Evolutionary conservation across 352 stramenopile genomes (phyloP), one percentile per base, ranked within the genome.

Genomic region (Blastocystis sp.): DNA sequence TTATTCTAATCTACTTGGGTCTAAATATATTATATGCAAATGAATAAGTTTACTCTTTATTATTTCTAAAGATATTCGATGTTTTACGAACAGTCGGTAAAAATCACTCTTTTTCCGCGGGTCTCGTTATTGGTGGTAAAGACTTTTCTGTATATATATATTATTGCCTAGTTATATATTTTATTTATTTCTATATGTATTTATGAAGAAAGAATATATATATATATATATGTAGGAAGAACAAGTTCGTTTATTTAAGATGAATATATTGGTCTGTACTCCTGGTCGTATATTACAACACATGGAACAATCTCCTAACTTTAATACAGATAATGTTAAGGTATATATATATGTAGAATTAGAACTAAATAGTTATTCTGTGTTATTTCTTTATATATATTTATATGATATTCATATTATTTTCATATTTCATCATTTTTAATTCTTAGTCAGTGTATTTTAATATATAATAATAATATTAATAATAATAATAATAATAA

Each of bases 201-300:
- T n/a, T n/a, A n/a, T n/a, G n/a, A n/a, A n/a, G n/a, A 3, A 55
- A 21, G 21, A 64, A 2, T 10, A 33, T 11, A 7, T 44, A 0
- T 27, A 68, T 31, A 16, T 68, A 47, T 52, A 48, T 11, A 0
- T 65, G 9, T 24, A 75, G 2, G 77, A 93, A 58, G 91, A 98
- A 67, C 86, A 95, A 68, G 72, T 78, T 40, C 80, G 83, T n/a
- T 77, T 98, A 48, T 67, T 80, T 5, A 77, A 72, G 28, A 94
- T 93, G 77, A 95, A 94, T 73, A 84, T 96, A 33, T 65, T 98
- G n/a, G 79, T 98, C 49, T 85, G 77, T 47, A 98, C 91, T 19
- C 91, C 91, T 23, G 89, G 91, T 4, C 73, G 91, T 19, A 64
- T 96, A 28, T 72, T 96, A 54, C 88, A 97, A 71, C 90, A 99